phyloP scores from a whole-genome alignment of 2,329 filamentous ascomycete genomes.

The Aspergillus intermedius region DNA sequence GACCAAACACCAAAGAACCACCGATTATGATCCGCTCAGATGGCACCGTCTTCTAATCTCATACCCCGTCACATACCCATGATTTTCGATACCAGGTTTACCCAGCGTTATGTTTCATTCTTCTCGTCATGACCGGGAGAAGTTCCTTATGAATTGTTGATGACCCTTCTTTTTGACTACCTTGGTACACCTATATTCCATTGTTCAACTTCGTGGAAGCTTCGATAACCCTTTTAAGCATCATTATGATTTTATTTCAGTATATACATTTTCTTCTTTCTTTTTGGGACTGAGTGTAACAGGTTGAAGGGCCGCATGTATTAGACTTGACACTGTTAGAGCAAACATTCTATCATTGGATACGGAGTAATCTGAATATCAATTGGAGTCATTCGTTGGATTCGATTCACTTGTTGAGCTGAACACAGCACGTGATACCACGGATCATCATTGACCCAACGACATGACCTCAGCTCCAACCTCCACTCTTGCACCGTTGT shows the following conservation, averaged over 20 bases:
- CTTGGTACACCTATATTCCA: background rate
- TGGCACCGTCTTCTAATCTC: constrained; percentile 79
- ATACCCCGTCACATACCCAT: constrained; percentile 13
- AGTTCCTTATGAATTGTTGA: constrained; percentile 26
- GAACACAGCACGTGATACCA: constrained; percentile 3
- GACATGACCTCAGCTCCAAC: constrained; percentile 1
- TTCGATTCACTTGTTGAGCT: too few species aligned
- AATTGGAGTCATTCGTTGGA: too few species aligned
- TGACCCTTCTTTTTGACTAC: constrained; percentile 18
- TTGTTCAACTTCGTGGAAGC: background rate
- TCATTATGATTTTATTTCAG: constrained; percentile 1
- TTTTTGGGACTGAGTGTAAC: too few species aligned
- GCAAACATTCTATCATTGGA: background rate
- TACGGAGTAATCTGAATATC: too few species aligned
- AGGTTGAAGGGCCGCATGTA: too few species aligned
- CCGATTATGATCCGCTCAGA: constrained; percentile 96
- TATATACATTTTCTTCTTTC: constrained; percentile 1
- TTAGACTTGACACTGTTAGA: background rate
- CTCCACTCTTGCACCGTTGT: background rate
- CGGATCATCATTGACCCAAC: constrained; percentile 7
- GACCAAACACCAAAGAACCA: constrained; percentile 92
- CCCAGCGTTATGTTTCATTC: constrained; percentile 9
- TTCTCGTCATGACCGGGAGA: constrained; percentile 12
- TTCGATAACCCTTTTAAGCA: background rate
- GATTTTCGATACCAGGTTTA: constrained; percentile 22